Percentiles rank a stretch among this genome's conserved stretches.
phyloP scores from a whole-genome alignment of 1,284 basidiomycete genomes.

The Sparassis latifolia region DNA sequence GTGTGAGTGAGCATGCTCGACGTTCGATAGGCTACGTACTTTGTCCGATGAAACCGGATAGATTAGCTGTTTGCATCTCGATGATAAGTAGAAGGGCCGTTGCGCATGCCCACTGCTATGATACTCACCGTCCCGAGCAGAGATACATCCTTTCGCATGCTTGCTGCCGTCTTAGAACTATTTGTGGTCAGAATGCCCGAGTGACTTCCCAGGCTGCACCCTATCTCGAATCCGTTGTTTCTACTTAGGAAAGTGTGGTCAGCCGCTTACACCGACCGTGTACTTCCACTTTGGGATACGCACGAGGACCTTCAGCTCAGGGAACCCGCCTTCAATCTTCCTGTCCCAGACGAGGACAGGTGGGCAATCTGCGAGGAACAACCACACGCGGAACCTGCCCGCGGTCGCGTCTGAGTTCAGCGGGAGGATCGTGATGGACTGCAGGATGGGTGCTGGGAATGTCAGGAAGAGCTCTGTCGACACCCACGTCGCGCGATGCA shows the following conservation, averaged over 20 bases:
- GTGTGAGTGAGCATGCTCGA: no score
- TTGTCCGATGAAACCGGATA: no score
- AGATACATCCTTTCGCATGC: no score
- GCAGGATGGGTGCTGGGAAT: constrained; percentile 71
- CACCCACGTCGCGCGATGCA: constrained; percentile 83
- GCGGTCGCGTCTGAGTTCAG: constrained; percentile 76
- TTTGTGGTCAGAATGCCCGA: constrained; percentile 77
- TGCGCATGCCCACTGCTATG: no score
- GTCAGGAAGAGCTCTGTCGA: constrained; percentile 87
- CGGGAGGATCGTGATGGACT: constrained; percentile 66
- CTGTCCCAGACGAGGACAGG: constrained; percentile 66
- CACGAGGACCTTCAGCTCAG: constrained; percentile 81
- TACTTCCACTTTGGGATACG: constrained; percentile 20
- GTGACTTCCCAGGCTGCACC: constrained; percentile 68
- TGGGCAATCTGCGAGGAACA: constrained; percentile 39
- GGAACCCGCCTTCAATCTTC: constrained; percentile 85
- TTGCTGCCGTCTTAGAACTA: background rate
- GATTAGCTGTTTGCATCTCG: no score
- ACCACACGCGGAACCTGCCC: constrained; percentile 86
- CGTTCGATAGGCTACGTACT: no score
- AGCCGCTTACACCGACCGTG: background rate
- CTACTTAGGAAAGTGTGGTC: constrained; percentile 30
- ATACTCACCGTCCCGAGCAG: no score
- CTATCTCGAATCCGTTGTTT: constrained; percentile 84
- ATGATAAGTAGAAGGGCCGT: no score